Conservation (phyloP, 441 rosid species). For the Geranium incanum region DNA sequence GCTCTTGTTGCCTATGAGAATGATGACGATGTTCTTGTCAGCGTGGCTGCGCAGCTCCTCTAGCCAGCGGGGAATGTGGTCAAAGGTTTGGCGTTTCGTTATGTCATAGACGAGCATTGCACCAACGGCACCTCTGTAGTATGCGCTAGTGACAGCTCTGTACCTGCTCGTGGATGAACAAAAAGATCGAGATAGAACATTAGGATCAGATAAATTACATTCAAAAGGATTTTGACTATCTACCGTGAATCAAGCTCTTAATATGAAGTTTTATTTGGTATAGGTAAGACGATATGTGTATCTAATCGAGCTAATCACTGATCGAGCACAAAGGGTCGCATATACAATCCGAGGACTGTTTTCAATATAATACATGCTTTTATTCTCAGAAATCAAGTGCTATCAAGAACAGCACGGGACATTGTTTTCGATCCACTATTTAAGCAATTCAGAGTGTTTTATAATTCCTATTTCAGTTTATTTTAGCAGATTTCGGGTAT, state of each 20-base stretch:
- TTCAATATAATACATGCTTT: no score
- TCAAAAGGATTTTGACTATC: not conserved
- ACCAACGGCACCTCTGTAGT: constrained; percentile 58
- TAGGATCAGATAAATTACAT: not conserved
- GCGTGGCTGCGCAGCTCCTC: constrained; percentile 53
- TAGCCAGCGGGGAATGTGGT: constrained; percentile 47
- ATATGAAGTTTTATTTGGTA: not conserved
- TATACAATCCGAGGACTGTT: no score
- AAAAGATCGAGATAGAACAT: not conserved
- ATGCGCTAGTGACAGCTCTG: constrained; percentile 57
- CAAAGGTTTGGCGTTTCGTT: constrained; percentile 45
- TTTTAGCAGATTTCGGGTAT: no score
- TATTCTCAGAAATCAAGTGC: no score
- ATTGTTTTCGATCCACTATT: no score
- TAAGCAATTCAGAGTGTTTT: no score
- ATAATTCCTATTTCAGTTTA: no score
- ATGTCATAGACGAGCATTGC: constrained; percentile 61
- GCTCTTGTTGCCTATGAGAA: constrained; percentile 53
- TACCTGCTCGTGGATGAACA: constrained; percentile 26
- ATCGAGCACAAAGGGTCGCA: no score
- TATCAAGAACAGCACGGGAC: no score
- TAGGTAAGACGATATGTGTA: not conserved
- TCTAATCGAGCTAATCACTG: no score
- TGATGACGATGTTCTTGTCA: constrained; percentile 44
- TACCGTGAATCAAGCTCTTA: not conserved